Evolutionary conservation across 352 stramenopile genomes (phyloP).

Genomic region (Globisporangium abappressorium): DNA sequence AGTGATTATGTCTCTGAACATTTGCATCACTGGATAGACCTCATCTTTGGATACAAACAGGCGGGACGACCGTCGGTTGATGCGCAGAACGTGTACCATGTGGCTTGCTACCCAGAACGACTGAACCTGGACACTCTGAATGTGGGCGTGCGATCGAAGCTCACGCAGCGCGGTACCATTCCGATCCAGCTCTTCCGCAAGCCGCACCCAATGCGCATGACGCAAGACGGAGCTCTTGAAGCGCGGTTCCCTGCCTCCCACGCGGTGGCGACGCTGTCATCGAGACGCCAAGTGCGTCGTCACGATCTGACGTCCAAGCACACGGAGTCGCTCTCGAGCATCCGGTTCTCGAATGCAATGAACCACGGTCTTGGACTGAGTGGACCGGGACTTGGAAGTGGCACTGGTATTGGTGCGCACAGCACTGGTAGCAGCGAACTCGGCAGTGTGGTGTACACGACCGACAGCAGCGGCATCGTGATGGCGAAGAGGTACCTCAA

Average conservation of each 20-base stretch:
- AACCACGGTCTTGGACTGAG: slow-evolving; percentile 58
- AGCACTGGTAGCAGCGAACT: slow-evolving; percentile 55
- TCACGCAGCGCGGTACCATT: slow-evolving; percentile 73
- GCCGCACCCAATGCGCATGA: slow-evolving; percentile 65
- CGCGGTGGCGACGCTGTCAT: slow-evolving; percentile 70
- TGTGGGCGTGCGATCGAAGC: slow-evolving; percentile 47
- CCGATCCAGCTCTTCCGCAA: slow-evolving; percentile 80
- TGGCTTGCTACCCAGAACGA: slow-evolving; percentile 73
- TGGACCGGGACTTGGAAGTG: slow-evolving; percentile 55
- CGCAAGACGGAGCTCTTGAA: slow-evolving; percentile 72
- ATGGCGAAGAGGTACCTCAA: slow-evolving; percentile 79
- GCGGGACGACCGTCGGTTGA: slow-evolving; percentile 82
- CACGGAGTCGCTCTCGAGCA: slow-evolving; percentile 54
- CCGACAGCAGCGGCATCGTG: slow-evolving; percentile 70
- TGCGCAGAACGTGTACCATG: slow-evolving; percentile 92
- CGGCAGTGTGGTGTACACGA: slow-evolving; percentile 79
- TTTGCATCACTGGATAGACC: slow-evolving; percentile 98
- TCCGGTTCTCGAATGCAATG: slow-evolving; percentile 77
- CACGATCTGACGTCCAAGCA: slow-evolving; percentile 79
- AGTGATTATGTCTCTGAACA: slow-evolving; percentile 97
- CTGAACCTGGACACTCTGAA: slow-evolving; percentile 69
- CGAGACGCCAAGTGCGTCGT: slow-evolving; percentile 73
- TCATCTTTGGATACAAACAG: slow-evolving; percentile 99
- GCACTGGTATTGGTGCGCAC: slow-evolving; percentile 70
- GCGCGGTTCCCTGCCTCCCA: slow-evolving; percentile 71